These are phyloP conservation scores for Carallia brachiata DNA, from an alignment of 345 rosid species.

Conservation along the genomic window DNA sequence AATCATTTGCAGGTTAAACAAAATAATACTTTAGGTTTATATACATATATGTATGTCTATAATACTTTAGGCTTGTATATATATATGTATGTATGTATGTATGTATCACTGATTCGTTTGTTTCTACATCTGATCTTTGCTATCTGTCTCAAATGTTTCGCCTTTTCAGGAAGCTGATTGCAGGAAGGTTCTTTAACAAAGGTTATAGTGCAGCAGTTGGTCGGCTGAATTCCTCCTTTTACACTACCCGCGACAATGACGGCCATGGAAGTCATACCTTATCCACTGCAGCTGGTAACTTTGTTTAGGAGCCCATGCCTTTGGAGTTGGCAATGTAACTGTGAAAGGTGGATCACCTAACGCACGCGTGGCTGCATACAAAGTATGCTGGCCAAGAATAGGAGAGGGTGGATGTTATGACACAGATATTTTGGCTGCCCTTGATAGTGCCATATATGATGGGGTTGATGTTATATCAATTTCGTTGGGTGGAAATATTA, in stretches of 20 bases:
- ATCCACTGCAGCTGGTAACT: conserved; percentile 60
- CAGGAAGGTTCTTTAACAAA: conserved; percentile 61
- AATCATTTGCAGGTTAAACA: background rate
- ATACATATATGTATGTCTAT: too few species aligned
- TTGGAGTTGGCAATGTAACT: conserved; percentile 53
- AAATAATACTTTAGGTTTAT: too few species aligned
- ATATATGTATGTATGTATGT: too few species aligned
- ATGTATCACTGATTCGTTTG: background rate
- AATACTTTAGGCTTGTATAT: too few species aligned
- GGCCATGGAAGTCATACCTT: conserved; percentile 69
- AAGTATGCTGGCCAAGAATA: conserved; percentile 49
- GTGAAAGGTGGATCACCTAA: conserved; percentile 66
- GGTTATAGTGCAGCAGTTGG: conserved; percentile 38
- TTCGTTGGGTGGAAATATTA: conserved; percentile 34
- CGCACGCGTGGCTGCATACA: conserved; percentile 63
- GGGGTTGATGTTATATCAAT: conserved; percentile 55
- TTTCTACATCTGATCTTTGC: background rate
- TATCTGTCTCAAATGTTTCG: background rate
- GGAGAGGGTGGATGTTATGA: conserved; percentile 37
- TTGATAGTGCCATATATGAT: conserved; percentile 56
- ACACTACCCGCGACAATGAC: conserved; percentile 34
- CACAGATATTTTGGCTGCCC: conserved; percentile 54
- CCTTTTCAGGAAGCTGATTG: conserved; percentile 54
- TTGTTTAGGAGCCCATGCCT: conserved; percentile 43
- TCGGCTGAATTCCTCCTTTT: conserved; percentile 29